A percentile compares a stretch with the other conserved stretches of the same genome.
Conservation (phyloP, 306 rosid genomes). For the Acacia crassicarpa region DNA sequence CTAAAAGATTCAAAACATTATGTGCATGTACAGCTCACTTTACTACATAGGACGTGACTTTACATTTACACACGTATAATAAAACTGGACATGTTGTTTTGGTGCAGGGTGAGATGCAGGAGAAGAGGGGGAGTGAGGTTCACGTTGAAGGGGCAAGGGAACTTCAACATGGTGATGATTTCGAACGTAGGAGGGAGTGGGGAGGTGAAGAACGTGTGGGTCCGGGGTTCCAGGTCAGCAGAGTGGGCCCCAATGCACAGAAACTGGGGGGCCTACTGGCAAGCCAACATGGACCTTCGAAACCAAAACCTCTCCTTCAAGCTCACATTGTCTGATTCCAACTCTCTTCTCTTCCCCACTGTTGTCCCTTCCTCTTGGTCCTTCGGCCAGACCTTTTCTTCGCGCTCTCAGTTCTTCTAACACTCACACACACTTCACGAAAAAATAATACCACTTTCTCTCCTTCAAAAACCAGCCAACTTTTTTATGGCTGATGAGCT, state of each 20-base stretch:
- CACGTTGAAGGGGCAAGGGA: slow-evolving; percentile 71
- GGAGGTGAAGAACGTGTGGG: slow-evolving; percentile 64
- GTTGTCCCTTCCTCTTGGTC: slow-evolving; percentile 80
- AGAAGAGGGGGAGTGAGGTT: slow-evolving; percentile 85
- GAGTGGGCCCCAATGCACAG: slow-evolving; percentile 76
- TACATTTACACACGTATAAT: too few species aligned
- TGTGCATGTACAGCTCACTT: too few species aligned
- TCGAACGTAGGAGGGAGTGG: slow-evolving; percentile 85
- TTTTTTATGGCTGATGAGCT: background rate
- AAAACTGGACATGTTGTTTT: background rate
- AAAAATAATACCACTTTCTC: background rate
- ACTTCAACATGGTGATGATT: slow-evolving; percentile 84
- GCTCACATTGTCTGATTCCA: slow-evolving; percentile 60
- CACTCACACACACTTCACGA: background rate
- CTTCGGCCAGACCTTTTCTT: slow-evolving; percentile 79
- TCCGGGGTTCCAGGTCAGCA: slow-evolving; percentile 48
- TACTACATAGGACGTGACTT: too few species aligned
- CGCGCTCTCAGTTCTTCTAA: slow-evolving; percentile 57
- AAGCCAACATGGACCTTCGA: slow-evolving; percentile 58
- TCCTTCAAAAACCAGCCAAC: background rate
- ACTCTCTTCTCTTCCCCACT: slow-evolving; percentile 43
- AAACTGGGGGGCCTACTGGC: slow-evolving; percentile 90
- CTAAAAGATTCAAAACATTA: too few species aligned
- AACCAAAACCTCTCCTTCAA: slow-evolving; percentile 68
- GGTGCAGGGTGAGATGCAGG: slow-evolving; percentile 63